Base-by-base conservation (phyloP, 2,329 filamentous ascomycete species). In the Monosporascus cannonballus region DNA sequence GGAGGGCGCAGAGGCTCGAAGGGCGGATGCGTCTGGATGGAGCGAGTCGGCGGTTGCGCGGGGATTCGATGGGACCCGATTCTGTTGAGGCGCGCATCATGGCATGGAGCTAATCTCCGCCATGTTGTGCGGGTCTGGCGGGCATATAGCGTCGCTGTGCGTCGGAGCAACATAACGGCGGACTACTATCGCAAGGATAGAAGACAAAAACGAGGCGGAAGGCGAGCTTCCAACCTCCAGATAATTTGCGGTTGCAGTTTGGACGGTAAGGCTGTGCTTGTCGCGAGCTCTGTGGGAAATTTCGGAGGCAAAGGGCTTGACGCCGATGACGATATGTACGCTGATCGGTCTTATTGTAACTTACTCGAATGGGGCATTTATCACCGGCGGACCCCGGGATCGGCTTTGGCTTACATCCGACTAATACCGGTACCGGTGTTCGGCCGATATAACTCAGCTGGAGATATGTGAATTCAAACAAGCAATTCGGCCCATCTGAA, bases 1-100 rank as follows among this genome's bases (percentile, higher is more conserved):
- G 91, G 91, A 6, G 92, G 92, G 0, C 81, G 78, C 61, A 91
- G 80, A 15, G 85, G 81, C 57, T 85, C 76, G 66, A 84, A 89
- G 54, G 75, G 74, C 37, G 70, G 67, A 42, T 57, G 51, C 17
- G 61, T 57, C 47, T 63, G 69, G 44, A 59, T 44, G 50, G 66
- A 53, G 42, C 59, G 59, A 47, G 45, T 42, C 53, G 54, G 45
- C 17, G 50, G 41, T 47, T 37, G 46, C 42, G 37, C 49, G 37
- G 50, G 38, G 38, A 20, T 24, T 14, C 38, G 47, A 14, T 2
- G 36, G 25, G 30, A 27, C 20, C 11, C 27, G 27, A 20, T 42
- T 18, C 9, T 24, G 49, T 42, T 30, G 47, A 44, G 36, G 45
- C 27, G 20, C n/a, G 38, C 25, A 47, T 38, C 50, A 54, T 49